Base-by-base conservation (phyloP, 345 rosid species). In the Theobroma cacao region DNA sequence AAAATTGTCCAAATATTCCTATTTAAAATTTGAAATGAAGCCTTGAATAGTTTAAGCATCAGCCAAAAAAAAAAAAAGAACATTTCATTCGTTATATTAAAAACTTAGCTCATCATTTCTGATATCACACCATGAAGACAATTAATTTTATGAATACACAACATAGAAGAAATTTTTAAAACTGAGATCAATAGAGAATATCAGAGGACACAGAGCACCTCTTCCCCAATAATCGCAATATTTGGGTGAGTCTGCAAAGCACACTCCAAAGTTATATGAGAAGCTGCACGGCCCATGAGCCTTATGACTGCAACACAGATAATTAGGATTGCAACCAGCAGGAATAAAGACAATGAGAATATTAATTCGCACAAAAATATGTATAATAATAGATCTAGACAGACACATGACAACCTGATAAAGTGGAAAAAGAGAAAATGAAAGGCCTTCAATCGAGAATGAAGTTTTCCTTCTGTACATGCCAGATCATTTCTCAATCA, bases 211-310 rank as follows among this genome's bases (percentile, higher is more conserved):
- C 1, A 41, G 63, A 62, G 62, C 77, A 94, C 98, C 99, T 96
- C 99, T 87, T 96, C 99, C 76, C 99, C 99, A 40, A 96, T 90
- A 69, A 94, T 76, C n/a, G 97, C 88, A 72, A 96, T 87, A 84
- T 94, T 95, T 3, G 99, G 98, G 78, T 94, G 99, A 61, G 99
- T 94, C 87, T 95, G 97, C 84, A 96, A 84, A 79, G 99, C 99
- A 48, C 99, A 96, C 83, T 96, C 98, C 75, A 96, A 86, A 72
- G 99, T 92, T 81, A 96, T 96, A 73, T 96, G 99, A 45, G 99
- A 96, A 79, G 99, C 99, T 30, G 95, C 98, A 77, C 99, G 98
- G 30, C 99, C 99, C 99, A 96, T 96, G 73, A 96, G 97, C 79
- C 99, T 80, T 70, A 96, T 97, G 89, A 96, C 99, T 96, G 92